Percentiles rank a stretch among this genome's conserved stretches.
Evolutionary conservation across 75 land plant genomes (phyloP).

Genomic region (Sequoia sempervirens): DNA sequence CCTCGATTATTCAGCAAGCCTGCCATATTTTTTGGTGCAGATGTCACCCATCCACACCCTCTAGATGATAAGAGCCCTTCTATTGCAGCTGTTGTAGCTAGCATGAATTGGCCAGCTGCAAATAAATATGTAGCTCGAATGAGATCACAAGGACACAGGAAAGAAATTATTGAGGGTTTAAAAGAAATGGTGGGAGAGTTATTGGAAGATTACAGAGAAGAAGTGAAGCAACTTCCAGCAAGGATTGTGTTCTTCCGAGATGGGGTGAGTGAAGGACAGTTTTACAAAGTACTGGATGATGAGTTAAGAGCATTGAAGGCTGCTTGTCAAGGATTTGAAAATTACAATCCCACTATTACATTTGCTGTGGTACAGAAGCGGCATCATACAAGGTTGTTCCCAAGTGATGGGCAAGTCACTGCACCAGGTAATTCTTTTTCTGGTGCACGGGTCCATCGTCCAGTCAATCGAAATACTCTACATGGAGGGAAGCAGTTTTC

Average conservation of each 20-base stretch:
- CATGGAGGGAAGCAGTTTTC: neutral
- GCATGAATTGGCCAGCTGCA: conserved; percentile 89
- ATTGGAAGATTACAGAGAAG: conserved; percentile 52
- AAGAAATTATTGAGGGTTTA: conserved; percentile 74
- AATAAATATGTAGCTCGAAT: conserved; percentile 72
- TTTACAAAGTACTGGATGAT: conserved; percentile 64
- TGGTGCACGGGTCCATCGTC: conserved; percentile 10
- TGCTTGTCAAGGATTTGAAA: conserved; percentile 48
- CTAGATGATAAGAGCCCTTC: conserved; percentile 83
- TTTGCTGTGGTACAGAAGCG: conserved; percentile 91
- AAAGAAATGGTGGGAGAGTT: conserved; percentile 67
- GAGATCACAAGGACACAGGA: conserved; percentile 66
- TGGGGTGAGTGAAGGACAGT: conserved; percentile 94
- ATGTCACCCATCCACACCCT: conserved; percentile 90
- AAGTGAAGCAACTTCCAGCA: conserved; percentile 34
- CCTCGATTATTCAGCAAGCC: conserved; percentile 57
- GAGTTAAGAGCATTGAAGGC: conserved; percentile 65
- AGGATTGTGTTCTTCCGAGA: conserved; percentile 88
- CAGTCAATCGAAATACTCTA: neutral
- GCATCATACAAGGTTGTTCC: conserved; percentile 93
- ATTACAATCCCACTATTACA: conserved; percentile 68
- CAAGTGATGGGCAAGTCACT: conserved; percentile 20
- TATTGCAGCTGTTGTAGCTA: conserved; percentile 91
- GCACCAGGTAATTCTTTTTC: conserved; percentile 5
- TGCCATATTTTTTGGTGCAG: conserved; percentile 88